Base-by-base conservation (phyloP, 2,329 filamentous ascomycete genomes). In the Claviceps spartinae region DNA sequence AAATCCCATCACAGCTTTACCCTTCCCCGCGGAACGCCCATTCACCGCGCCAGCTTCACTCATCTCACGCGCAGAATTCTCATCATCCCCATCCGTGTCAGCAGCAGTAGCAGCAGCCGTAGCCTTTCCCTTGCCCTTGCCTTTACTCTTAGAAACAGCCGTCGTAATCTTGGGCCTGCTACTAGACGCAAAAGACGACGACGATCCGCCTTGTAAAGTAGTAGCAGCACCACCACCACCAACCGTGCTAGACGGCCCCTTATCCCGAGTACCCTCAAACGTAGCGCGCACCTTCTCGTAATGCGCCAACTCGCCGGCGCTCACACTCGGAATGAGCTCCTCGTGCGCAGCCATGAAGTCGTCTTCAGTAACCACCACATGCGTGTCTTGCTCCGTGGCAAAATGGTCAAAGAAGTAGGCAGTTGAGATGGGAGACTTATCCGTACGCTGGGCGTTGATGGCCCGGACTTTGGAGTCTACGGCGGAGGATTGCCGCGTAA, bases 381-480 rank as follows among this genome's bases (percentile, higher is more conserved):
- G 79, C 1, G 91, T 81, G 63, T 98, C 93, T 47, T 87, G 85
- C 11, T 83, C 76, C 0, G 80, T 87, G 14, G 91, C 89, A 58
- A 87, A 75, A 68, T 97, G 91, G 64, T 98, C 93, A 65, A 98
- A 98, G 71, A 90, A 98, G 69, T 93, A 90, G 0, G 90, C 91
- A 1, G 91, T 94, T 1, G 86, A 86, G 56, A 96, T 76, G 72
- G 44, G 74, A 69, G 47, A 61, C 40, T 59, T 54, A 5, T 58
- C 61, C n/a, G 59, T 62, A 3, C 65, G 64, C 45, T 68, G 67
- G 2, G 70, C 65, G 60, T 87, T 87, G 65, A 95, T 73, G 4
- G 76, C 73, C 22, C 78, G 77, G 58, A 98, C 86, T 67, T 93
- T 93, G 49, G 79, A 75, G 65, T 98, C 93, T 2, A 97, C 90